These are phyloP conservation scores for Aspergillus ruber DNA, from an alignment of 2,329 filamentous ascomycete genomes.

Conservation along the genomic window DNA sequence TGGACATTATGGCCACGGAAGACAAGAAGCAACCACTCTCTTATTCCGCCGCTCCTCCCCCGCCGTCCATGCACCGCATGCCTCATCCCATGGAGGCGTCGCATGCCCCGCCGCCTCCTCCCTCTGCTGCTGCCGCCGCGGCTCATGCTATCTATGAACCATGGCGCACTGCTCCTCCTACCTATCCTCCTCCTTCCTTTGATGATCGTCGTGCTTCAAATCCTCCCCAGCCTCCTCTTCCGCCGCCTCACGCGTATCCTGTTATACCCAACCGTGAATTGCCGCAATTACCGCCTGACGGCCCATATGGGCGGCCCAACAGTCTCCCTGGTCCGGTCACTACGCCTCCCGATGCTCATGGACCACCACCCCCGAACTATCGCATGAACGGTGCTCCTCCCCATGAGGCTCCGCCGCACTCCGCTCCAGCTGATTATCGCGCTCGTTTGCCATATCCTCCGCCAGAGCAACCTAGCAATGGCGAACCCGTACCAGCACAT, in stretches of 20 bases:
- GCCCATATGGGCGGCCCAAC: constrained; percentile 27
- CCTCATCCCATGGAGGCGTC: constrained; percentile 25
- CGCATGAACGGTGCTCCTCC: constrained; percentile 29
- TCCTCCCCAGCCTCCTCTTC: constrained; percentile 19
- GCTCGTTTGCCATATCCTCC: constrained; percentile 26
- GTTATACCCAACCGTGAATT: constrained; percentile 28
- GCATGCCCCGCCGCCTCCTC: constrained; percentile 20
- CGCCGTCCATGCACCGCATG: constrained; percentile 24
- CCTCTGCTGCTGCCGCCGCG: constrained; percentile 27
- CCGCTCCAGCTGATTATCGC: constrained; percentile 28
- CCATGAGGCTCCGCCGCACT: constrained; percentile 26
- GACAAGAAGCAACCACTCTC: constrained; percentile 19
- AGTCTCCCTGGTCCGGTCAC: constrained; percentile 25
- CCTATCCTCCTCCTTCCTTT: constrained; percentile 19
- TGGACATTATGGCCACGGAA: constrained; percentile 21
- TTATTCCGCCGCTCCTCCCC: constrained; percentile 16
- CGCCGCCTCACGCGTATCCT: constrained; percentile 24
- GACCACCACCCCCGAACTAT: constrained; percentile 21
- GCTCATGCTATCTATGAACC: constrained; percentile 25
- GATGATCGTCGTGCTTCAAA: constrained; percentile 22
- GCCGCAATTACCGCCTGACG: constrained; percentile 27
- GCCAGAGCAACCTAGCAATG: constrained; percentile 23
- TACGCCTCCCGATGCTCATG: constrained; percentile 19
- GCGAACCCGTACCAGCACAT: constrained; percentile 24
- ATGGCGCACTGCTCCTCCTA: constrained; percentile 27